Base-by-base conservation (phyloP, 768 basidiomycete genomes). In the Amanita exitialis region DNA sequence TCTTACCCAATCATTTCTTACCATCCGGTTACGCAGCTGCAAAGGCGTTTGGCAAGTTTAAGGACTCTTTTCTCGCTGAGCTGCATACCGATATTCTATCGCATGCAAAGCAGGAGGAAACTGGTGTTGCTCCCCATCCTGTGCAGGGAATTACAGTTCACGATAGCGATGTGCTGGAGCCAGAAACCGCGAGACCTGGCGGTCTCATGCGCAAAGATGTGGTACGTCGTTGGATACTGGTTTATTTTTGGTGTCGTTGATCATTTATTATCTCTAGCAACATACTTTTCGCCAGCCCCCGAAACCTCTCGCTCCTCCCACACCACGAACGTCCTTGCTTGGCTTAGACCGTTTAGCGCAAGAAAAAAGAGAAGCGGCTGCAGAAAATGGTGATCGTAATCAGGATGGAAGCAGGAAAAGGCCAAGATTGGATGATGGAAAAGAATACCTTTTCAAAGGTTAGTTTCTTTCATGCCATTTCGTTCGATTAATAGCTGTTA, bases 391-490 rank as follows among this genome's bases (percentile, higher is more conserved):
- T 3, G 70, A 71, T 47, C 62, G 57, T 15, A 15, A 15, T 28
- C 34, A 53, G n/a, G 70, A 73, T 46, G 67, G 69, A 6, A 80
- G 78, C 57, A 70, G 87, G 57, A 88, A 93, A 68, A 86, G 74
- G 57, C 73, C 75, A 2, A 77, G 79, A 50, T 50, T 83, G 32
- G 79, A 80, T 39, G 79, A 83, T 21, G 75, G 72, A 15, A 73
- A 79, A 42, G 84, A 86, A 41, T 75, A 88, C 3, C 67, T 82
- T 28, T 98, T 98, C 73, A 98, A 97, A 79, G 86, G 95, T 89
- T 38, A 32, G 59, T n/a, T 30, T 4, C 1, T 6, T 23, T 21
- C n/a, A 21, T 45, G 1, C 38, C 21, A 7, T 20, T 32, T 44
- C 52, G 18, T 30, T 6, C 3, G n/a, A 27, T 13, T 30, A 16